Conservation (phyloP, 2,329 filamentous ascomycete species). For the Cordyceps cicadae region DNA sequence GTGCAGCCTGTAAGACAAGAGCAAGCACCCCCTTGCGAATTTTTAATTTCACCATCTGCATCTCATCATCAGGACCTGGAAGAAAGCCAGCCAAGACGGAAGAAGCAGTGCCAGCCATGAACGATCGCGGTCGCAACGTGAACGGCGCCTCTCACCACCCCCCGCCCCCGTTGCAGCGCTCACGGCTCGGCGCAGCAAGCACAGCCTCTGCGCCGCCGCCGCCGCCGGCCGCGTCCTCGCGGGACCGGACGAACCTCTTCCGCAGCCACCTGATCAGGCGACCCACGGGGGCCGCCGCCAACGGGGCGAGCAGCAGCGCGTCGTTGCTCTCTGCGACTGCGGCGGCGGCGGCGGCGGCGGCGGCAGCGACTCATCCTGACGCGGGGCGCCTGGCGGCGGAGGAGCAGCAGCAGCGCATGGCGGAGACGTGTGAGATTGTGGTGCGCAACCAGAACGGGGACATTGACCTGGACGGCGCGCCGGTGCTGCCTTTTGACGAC, state of each 20-base stretch:
- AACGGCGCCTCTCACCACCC: constrained; percentile 1
- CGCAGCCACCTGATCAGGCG: constrained; percentile 50
- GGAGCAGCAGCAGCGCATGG: constrained; percentile 24
- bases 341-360: constrained; percentile 22
- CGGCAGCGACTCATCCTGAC: constrained; percentile 27
- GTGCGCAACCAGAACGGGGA: constrained; percentile 56
- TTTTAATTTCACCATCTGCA: not conserved
- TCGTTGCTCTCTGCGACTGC: constrained; percentile 41
- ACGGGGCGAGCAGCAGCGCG: constrained; percentile 22
- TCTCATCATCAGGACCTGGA: not conserved
- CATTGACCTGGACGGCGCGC: constrained; percentile 51
- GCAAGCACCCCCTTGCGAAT: not conserved
- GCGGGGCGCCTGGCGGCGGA: constrained; percentile 41
- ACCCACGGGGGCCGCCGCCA: constrained; percentile 32
- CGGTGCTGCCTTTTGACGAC: constrained; percentile 44
- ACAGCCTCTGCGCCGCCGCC: not conserved
- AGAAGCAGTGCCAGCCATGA: not conserved
- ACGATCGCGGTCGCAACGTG: constrained; percentile 2
- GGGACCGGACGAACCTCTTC: constrained; percentile 40
- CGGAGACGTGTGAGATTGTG: constrained; percentile 48
- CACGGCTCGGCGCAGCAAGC: not conserved
- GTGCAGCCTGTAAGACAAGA: not conserved
- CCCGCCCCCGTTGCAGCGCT: constrained; percentile 2
- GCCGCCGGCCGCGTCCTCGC: not conserved
- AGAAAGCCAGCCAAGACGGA: not conserved